A percentile compares a stretch with the other conserved stretches of the same genome.
Evolutionary conservation across 345 rosid species (phyloP).

Genomic region (Eucalyptus rudis): DNA sequence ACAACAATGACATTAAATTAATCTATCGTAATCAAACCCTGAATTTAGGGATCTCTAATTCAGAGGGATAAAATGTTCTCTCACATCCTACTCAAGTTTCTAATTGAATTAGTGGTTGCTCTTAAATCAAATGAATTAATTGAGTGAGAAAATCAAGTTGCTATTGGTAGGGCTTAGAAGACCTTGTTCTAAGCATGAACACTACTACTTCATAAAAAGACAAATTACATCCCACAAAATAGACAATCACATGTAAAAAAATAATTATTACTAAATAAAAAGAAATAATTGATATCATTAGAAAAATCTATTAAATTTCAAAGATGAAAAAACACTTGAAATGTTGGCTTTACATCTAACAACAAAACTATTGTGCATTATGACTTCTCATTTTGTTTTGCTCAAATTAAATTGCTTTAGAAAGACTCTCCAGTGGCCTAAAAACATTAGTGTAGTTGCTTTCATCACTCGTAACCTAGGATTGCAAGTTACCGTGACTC

Average conservation of each 20-base stretch:
- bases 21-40: not conserved
- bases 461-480: not conserved
- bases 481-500: not conserved
- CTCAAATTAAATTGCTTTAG: not conserved
- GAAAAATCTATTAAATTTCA: too few species aligned
- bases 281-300: not conserved
- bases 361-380: not conserved
- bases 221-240: too few species aligned
- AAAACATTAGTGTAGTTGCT: not conserved
- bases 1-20: not conserved
- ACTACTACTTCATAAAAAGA: not conserved
- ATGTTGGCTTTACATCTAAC: not conserved
- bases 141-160: not conserved
- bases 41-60: not conserved
- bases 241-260: too few species aligned
- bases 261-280: too few species aligned
- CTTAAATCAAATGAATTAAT: not conserved
- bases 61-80: not conserved
- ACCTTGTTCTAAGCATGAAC: not conserved
- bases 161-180: not conserved
- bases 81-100: not conserved
- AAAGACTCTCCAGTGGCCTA: not conserved
- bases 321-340: not conserved
- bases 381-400: not conserved
- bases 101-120: not conserved